phyloP scores from a whole-genome alignment of 2,329 filamentous ascomycete genomes.

The Camptophora hylomeconis region DNA sequence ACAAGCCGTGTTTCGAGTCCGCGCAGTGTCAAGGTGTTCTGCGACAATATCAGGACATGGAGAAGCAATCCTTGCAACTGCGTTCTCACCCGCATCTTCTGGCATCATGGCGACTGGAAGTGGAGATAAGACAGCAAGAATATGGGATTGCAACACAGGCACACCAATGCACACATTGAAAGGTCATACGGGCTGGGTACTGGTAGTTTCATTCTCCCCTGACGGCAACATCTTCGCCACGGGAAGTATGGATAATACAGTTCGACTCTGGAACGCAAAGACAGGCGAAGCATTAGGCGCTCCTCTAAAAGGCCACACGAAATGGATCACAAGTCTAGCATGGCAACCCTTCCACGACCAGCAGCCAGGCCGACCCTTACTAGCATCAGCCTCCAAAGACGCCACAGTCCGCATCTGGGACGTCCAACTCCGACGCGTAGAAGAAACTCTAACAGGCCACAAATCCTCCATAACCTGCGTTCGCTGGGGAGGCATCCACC shows the following conservation, averaged over 20 bases:
- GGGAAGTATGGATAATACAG: constrained; percentile 82
- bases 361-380: constrained; percentile 54
- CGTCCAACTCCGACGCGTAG: constrained; percentile 61
- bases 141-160: constrained; percentile 92
- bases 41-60: constrained; percentile 83
- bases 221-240: constrained; percentile 73
- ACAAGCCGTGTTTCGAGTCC: constrained; percentile 87
- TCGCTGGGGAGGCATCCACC: constrained; percentile 81
- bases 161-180: constrained; percentile 76
- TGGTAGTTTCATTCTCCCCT: constrained; percentile 76
- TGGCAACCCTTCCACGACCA: constrained; percentile 94
- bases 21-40: constrained; percentile 79
- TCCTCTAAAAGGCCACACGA: constrained; percentile 69
- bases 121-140: constrained; percentile 78
- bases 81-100: constrained; percentile 71
- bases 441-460: constrained; percentile 77
- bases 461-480: constrained; percentile 82
- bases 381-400: constrained; percentile 85
- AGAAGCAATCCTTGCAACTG: constrained; percentile 72
- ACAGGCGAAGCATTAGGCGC: constrained; percentile 62
- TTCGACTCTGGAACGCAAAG: constrained; percentile 73
- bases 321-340: constrained; percentile 74
- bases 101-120: constrained; percentile 73
- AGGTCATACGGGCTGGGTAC: constrained; percentile 80
- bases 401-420: constrained; percentile 80